Evolutionary conservation across 2,329 filamentous ascomycete species (phyloP), one percentile per base, ranked within the genome.

Genomic region (Botrytis sinoallii): DNA sequence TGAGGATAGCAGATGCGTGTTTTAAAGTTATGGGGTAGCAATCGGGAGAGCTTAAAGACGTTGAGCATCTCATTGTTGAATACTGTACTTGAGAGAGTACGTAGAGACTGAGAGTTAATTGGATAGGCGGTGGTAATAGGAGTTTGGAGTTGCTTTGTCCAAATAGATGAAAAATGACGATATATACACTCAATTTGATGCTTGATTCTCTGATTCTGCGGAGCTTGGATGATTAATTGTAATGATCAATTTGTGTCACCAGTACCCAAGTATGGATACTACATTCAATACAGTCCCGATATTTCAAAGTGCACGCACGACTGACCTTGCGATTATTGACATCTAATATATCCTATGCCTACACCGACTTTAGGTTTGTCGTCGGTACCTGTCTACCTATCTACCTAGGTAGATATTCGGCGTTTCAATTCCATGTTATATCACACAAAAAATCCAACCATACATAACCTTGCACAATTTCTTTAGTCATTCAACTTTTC

Each of bases 241-340:
- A 40, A 0, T 61, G 10, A 10, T 25, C 25, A 16, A 61, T 40
- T 1, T 8, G 20, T 25, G 25, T 38, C 1, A 0, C 2, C 2
- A 16, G 14, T 44, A 44, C 6, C 1, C 7, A 7, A 44, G 42
- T 7, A 22, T 38, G 20, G 20, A 61, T 25, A 9, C 16, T 9
- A 25, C 2, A 60, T 14, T 25, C 55, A 59, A 10, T 8, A 22
- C n/a, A 20, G n/a, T 59, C 9, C 2, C 5, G 4, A 60, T 12
- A 25, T 38, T 12, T 9, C 32, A 60, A 60, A 40, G 1, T 38
- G 16, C 12, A 8, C 14, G 16, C 12, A 29, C 14, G 3, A 55
- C 12, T 55, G 12, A n/a, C 25, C 22, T 52, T 14, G 10, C 25
- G 48, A 52, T 2, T 55, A 18, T 29, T 3, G 16, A 16, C 52